phyloP scores from a whole-genome alignment of 179 eudicot species.

The Spergularia azorica region DNA sequence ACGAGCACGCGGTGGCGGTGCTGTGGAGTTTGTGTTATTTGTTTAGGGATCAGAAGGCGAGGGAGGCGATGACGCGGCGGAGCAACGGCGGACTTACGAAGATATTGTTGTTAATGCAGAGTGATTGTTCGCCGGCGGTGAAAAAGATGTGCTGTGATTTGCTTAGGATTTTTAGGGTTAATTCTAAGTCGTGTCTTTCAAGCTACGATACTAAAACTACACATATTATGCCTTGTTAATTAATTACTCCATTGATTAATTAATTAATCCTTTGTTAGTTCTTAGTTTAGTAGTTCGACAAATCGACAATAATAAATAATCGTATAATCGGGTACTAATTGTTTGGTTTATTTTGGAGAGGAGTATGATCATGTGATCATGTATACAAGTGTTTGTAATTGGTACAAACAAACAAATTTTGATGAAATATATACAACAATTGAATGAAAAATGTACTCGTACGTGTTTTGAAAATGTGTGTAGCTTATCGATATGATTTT shows the following conservation, averaged over 20 bases:
- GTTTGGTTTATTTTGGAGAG: constrained; percentile 1
- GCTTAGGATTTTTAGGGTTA: constrained; percentile 65
- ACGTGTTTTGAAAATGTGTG: too few species aligned
- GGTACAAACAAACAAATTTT: background rate
- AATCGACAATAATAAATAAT: too few species aligned
- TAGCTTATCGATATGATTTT: too few species aligned
- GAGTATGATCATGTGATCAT: background rate
- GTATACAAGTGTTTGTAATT: background rate
- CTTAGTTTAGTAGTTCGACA: background rate
- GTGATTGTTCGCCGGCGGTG: constrained; percentile 61
- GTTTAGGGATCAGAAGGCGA: constrained; percentile 54
- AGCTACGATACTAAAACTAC: constrained; percentile 74
- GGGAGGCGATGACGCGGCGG: constrained; percentile 45
- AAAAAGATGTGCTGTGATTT: constrained; percentile 70
- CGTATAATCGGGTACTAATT: background rate
- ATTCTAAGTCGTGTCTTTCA: constrained; percentile 52
- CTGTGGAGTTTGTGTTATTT: constrained; percentile 73
- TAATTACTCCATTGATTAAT: background rate
- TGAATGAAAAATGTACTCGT: too few species aligned
- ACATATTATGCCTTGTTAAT: constrained; percentile 74
- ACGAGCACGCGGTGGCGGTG: constrained; percentile 60
- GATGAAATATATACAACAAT: constrained; percentile 1
- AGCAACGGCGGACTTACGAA: constrained; percentile 65
- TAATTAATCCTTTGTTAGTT: background rate
- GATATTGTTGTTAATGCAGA: constrained; percentile 73